Evolutionary conservation across 225 moss, liverwort and hornwort species (phyloP).

Genomic region (Physcomitrellopsis africana): DNA sequence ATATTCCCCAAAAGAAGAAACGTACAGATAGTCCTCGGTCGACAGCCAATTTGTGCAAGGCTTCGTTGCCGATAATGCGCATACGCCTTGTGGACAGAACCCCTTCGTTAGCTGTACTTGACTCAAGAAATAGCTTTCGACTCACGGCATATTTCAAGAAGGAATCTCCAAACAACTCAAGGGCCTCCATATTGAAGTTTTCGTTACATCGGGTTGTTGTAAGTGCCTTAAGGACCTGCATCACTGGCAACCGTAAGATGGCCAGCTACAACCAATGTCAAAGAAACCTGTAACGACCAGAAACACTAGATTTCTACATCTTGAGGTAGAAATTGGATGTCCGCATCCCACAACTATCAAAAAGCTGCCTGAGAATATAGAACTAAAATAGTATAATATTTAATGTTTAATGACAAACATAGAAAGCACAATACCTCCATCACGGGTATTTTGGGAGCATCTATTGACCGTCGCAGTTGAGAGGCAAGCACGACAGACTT

Average conservation of each 20-base stretch:
- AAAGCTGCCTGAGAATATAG: neutral
- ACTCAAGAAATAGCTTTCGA: constrained; percentile 76
- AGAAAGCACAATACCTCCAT: constrained; percentile 55
- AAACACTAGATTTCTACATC: neutral
- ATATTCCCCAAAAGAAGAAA: neutral
- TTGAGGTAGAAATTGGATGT: constrained; percentile 9
- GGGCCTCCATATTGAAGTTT: constrained; percentile 80
- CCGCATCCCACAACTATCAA: neutral
- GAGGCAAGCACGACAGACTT: constrained; percentile 70
- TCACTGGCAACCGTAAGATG: constrained; percentile 11
- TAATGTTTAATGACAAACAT: neutral
- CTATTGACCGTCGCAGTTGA: constrained; percentile 63
- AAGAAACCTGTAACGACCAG: too few species aligned
- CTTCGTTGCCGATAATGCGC: constrained; percentile 79
- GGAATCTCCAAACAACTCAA: constrained; percentile 94
- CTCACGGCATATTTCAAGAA: constrained; percentile 92
- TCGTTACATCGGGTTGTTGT: constrained; percentile 89
- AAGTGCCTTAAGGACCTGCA: constrained; percentile 86
- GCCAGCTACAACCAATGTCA: neutral
- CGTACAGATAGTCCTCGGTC: constrained; percentile 69
- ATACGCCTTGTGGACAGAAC: constrained; percentile 83
- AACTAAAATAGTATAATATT: neutral
- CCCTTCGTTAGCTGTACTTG: constrained; percentile 76
- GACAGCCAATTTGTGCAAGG: constrained; percentile 73
- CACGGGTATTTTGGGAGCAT: constrained; percentile 68